Base-by-base conservation (phyloP, 352 stramenopile species). In the Pelagophyceae sp. region DNA sequence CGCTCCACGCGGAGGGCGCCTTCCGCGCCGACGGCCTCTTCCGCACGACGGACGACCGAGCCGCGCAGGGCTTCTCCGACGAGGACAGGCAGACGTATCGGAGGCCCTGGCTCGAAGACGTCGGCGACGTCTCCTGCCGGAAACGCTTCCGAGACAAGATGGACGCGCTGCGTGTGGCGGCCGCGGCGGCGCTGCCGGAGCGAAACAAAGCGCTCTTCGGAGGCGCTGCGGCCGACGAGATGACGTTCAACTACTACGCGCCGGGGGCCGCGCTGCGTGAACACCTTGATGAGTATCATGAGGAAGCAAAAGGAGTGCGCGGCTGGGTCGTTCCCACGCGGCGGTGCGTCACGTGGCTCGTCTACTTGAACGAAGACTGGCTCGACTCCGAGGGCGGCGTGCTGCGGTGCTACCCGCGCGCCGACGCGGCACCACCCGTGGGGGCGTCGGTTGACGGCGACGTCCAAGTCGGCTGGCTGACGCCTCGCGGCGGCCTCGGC, bases 241-340 rank as follows among this genome's bases (percentile, higher is more conserved):
- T 85, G 71, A 83, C 75, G 6, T 88, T 84, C 76, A 87, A 83
- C 23, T 72, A 82, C 38, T 88, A 86, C 80, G 84, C 83, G 72
- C 80, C 82, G 27, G 83, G 83, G 32, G 78, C 81, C 0, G 81
- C 82, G 40, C 78, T 88, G n/a, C 78, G 78, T 67, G 74, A 80
- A 51, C 84, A 88, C 77, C 75, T 85, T 20, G 84, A 87, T 81
- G 83, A 87, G 77, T 81, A 85, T 78, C 84, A 88, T 58, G 84
- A 88, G 80, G 84, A 88, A 77, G 38, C 85, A 1, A 88, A 88
- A 76, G 84, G 82, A 58, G 25, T 25, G 50, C 54, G 54, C 19
- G 84, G 84, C 72, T 88, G 83, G 83, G 64, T 32, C 0, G 60
- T 81, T 60, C 84, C 84, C 1, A 88, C 83, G 27, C 45, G 85